Percentiles rank a stretch among this genome's conserved stretches.
phyloP scores from a whole-genome alignment of 106 monocot species.

The Dioscorea zingiberensis region DNA sequence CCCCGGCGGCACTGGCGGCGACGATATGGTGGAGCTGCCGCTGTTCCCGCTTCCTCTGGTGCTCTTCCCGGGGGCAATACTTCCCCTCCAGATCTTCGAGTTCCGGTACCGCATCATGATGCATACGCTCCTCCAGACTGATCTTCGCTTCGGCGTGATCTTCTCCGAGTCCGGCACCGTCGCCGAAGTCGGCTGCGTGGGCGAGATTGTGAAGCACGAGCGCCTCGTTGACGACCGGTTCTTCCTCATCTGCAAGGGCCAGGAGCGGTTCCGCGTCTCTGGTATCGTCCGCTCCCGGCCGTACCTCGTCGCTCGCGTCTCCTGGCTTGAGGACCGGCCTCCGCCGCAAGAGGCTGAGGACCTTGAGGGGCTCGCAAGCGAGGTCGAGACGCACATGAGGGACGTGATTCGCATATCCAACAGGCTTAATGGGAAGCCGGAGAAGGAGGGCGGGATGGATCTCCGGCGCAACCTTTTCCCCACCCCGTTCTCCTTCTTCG shows the following conservation, averaged over 20 bases:
- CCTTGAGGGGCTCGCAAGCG: slow-evolving; percentile 50
- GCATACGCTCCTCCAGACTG: slow-evolving; percentile 85
- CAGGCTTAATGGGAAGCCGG: slow-evolving; percentile 63
- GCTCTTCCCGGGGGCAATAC: slow-evolving; percentile 80
- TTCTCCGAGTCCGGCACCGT: slow-evolving; percentile 57
- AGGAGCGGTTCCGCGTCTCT: slow-evolving; percentile 84
- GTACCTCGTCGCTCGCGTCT: slow-evolving; percentile 76
- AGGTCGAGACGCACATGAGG: slow-evolving; percentile 77
- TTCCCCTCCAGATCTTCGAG: slow-evolving; percentile 98
- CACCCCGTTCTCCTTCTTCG: slow-evolving; percentile 93
- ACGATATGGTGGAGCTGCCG: slow-evolving; percentile 54
- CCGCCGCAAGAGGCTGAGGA: slow-evolving; percentile 22
- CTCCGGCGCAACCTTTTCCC: slow-evolving; percentile 59
- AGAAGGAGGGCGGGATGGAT: slow-evolving; percentile 30
- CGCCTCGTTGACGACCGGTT: slow-evolving; percentile 80
- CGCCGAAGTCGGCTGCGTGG: slow-evolving; percentile 85
- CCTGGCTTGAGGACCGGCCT: slow-evolving; percentile 88
- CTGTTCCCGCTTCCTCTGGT: slow-evolving; percentile 91
- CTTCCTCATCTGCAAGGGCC: slow-evolving; percentile 96
- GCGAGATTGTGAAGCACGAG: slow-evolving; percentile 92
- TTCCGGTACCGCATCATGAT: slow-evolving; percentile 97
- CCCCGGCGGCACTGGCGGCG: background rate
- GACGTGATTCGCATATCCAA: slow-evolving; percentile 85
- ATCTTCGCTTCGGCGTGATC: slow-evolving; percentile 82
- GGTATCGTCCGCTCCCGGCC: slow-evolving; percentile 55